Percentiles rank a stretch among this genome's conserved stretches.
Evolutionary conservation across 2,329 filamentous ascomycete species (phyloP).

Genomic region (Chaetomiaceae sp.): DNA sequence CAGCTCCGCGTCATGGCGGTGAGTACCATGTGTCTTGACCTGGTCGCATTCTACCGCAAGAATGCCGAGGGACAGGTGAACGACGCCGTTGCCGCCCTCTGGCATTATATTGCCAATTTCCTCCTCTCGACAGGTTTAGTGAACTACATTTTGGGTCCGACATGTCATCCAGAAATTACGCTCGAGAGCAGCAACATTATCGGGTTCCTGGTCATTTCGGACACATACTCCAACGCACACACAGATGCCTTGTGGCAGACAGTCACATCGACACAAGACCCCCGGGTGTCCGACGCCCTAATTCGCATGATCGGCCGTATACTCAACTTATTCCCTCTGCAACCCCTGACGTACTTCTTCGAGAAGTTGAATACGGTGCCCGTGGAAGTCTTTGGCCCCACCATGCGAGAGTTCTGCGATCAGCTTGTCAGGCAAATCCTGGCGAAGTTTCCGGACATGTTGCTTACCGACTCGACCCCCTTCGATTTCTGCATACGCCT

Average conservation of each 20-base stretch:
- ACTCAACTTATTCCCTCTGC: conserved; percentile 41
- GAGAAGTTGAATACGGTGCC: conserved; percentile 62
- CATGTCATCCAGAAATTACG: conserved; percentile 88
- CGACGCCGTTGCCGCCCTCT: conserved; percentile 39
- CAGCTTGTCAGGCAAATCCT: conserved; percentile 46
- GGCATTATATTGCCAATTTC: conserved; percentile 63
- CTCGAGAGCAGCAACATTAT: conserved; percentile 75
- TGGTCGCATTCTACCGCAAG: conserved; percentile 61
- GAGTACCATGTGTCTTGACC: conserved; percentile 62
- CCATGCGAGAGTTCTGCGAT: conserved; percentile 58
- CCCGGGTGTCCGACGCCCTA: conserved; percentile 75
- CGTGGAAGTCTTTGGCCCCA: conserved; percentile 54
- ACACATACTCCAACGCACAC: conserved; percentile 63
- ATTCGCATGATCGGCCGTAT: conserved; percentile 56
- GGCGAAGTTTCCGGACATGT: conserved; percentile 35
- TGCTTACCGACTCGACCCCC: conserved; percentile 35
- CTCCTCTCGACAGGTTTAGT: conserved; percentile 66
- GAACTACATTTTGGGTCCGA: conserved; percentile 81
- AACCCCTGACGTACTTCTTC: conserved; percentile 58
- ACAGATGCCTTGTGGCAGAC: conserved; percentile 81
- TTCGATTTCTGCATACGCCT: conserved; percentile 57
- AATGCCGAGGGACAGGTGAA: conserved; percentile 41
- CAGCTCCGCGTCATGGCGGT: conserved; percentile 78
- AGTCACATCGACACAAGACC: conserved; percentile 73
- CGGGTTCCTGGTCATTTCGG: conserved; percentile 77